A percentile compares a stretch with the other conserved stretches of the same genome.
These are phyloP conservation scores for Sporothrix variecibatus DNA, from an alignment of 2,329 filamentous ascomycete genomes.

Conservation along the genomic window DNA sequence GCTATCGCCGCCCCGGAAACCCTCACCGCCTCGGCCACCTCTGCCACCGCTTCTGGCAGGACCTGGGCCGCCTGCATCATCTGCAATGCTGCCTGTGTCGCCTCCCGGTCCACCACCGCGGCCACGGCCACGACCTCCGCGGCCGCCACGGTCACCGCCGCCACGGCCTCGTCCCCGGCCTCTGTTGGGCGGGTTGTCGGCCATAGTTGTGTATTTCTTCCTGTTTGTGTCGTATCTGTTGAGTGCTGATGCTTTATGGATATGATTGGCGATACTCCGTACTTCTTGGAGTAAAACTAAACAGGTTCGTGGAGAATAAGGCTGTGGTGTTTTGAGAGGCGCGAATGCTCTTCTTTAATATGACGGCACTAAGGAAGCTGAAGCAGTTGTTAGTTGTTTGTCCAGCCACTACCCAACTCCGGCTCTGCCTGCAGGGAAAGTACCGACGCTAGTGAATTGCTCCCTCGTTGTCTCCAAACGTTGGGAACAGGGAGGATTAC, in stretches of 20 bases:
- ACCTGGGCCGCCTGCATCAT: not conserved
- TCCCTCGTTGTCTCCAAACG: not conserved
- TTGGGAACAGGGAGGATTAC: not conserved
- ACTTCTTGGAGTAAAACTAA: too few species aligned
- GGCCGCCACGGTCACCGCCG: slow-evolving; percentile 20
- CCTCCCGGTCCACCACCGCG: slow-evolving; percentile 26
- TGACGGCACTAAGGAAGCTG: not conserved
- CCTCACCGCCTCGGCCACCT: not conserved
- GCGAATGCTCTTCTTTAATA: not conserved
- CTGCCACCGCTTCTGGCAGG: slow-evolving; percentile 13
- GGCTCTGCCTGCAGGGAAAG: not conserved
- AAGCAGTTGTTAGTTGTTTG: not conserved
- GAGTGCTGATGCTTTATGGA: not conserved
- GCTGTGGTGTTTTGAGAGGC: not conserved
- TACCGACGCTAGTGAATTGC: not conserved
- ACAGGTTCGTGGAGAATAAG: not conserved
- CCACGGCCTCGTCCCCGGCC: slow-evolving; percentile 23
- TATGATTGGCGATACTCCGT: not conserved
- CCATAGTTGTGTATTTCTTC: not conserved
- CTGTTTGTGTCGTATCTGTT: not conserved
- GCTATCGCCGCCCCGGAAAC: slow-evolving; percentile 26
- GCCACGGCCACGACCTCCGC: slow-evolving; percentile 12
- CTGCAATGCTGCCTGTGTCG: not conserved
- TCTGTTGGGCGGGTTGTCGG: slow-evolving; percentile 19
- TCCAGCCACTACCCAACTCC: not conserved